Base-by-base conservation (phyloP, 2,329 filamentous ascomycete species). In the Verticillium isaacii region DNA sequence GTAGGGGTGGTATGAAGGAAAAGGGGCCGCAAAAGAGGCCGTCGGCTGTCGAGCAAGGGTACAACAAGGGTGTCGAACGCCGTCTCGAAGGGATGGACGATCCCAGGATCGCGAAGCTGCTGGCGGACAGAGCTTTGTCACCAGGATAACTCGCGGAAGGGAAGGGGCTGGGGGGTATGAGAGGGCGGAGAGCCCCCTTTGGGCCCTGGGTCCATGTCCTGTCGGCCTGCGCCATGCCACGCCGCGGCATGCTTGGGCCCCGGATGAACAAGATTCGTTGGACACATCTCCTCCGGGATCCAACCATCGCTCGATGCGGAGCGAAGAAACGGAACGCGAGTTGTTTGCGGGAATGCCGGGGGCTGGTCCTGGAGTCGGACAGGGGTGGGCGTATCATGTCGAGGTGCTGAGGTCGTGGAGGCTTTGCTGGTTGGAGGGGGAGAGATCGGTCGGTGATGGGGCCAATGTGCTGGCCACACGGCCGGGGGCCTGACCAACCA, bases 291-390 rank as follows among this genome's bases (percentile, higher is more conserved):
- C 41, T 50, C 41, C 41, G 41, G 41, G 41, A 50, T 50, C 41
- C 41, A 50, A 50, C n/a, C 41, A 50, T 23, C 12, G 41, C 41
- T 50, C 17, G 59, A 62, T 60, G 63, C 62, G 63, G 62, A 64
- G 64, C 63, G 60, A 60, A 64, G 41, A 50, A 50, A 50, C 41
- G 41, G 41, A 50, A 63, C 63, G 62, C 63, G 63, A 59, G 59
- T 65, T 64, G 63, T 64, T 65, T 64, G 63, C 63, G 62, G 41
- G 41, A 50, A 50, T 50, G 41, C 41, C 41, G 41, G 41, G 41
- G 41, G 41, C 41, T 50, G 41, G 41, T 50, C 23, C 23, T 17
- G n/a, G 5, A n/a, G n/a, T 23, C 15, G n/a, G 41, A 41, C 5
- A 23, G 41, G 41, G 17, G 41, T 50, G 7, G 41, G 4, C 8